phyloP scores from a whole-genome alignment of 352 stramenopile genomes.

The Pythium phragmitis region DNA sequence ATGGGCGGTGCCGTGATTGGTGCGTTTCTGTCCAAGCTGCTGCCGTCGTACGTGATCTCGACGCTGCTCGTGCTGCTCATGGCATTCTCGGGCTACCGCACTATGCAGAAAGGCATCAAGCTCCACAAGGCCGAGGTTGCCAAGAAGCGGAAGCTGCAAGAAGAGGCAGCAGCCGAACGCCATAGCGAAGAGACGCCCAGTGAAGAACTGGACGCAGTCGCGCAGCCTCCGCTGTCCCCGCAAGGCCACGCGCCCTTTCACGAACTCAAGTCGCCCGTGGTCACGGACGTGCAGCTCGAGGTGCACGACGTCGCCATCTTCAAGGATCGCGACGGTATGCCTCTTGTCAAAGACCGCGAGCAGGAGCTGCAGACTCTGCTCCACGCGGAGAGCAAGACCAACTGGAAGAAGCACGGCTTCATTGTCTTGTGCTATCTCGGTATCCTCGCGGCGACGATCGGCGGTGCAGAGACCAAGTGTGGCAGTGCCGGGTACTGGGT shows the following conservation, averaged over 20 bases:
- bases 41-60: slow-evolving; percentile 64
- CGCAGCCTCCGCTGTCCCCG: not conserved
- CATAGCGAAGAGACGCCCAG: slow-evolving; percentile 8
- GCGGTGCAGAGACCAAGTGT: slow-evolving; percentile 30
- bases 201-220: not conserved
- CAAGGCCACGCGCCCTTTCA: slow-evolving; percentile 4
- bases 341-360: slow-evolving; percentile 6
- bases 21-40: slow-evolving; percentile 53
- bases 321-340: not conserved
- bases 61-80: slow-evolving; percentile 55
- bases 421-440: slow-evolving; percentile 20
- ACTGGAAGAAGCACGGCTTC: slow-evolving; percentile 23
- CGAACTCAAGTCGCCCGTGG: slow-evolving; percentile 18
- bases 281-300: slow-evolving; percentile 1
- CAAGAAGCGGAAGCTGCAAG: slow-evolving; percentile 26
- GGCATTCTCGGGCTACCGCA: slow-evolving; percentile 34
- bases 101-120: slow-evolving; percentile 33
- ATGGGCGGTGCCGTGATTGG: slow-evolving; percentile 57
- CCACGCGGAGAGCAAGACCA: slow-evolving; percentile 7
- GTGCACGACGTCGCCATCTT: not conserved
- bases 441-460: slow-evolving; percentile 26
- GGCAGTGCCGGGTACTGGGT: slow-evolving; percentile 45
- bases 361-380: slow-evolving; percentile 8
- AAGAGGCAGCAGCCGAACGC: not conserved
- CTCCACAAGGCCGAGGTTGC: slow-evolving; percentile 42